Base-by-base conservation (phyloP, 305 asterid genomes). In the Rubia peregrina region DNA sequence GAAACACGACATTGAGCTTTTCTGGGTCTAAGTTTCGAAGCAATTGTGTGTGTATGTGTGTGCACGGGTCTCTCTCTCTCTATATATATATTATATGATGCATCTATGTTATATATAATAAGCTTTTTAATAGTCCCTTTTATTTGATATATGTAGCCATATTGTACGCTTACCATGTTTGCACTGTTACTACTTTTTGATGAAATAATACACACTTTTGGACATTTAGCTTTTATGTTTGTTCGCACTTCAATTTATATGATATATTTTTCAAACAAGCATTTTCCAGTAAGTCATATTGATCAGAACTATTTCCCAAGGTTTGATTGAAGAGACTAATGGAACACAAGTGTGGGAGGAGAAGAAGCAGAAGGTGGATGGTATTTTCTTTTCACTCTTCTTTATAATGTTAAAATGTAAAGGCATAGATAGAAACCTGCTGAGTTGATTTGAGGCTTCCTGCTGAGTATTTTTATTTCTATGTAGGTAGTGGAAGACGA, bases 331-430 rank as follows among this genome's bases (percentile, higher is more conserved):
- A 80, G 85, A 76, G 78, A 76, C 81, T 61, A 82, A 92, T 79
- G 93, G 81, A 78, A 82, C 91, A 70, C 73, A 75, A 21, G 75
- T 69, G 42, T 77, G 72, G 78, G 87, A 83, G 81, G 81, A 79
- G 82, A 83, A 83, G 82, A 84, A 82, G 72, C 86, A 74, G 87
- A 89, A 90, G 95, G 98, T 91, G 86, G 83, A 85, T 76, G 86
- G 88, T 83, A 80, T 81, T 80, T 84, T 85, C 83, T 82, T 79
- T 57, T 74, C 82, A 74, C 81, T 76, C 66, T 68, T 74, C 69
- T 68, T 51, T 51, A 17, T 67, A 71, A 62, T 63, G 73, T 67
- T 40, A 43, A 70, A 26, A 48, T 72, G 14, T 69, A 71, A 63
- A 70, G 44, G 40, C 69, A n/a, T n/a, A n/a, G n/a, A 42, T 40